phyloP scores from a whole-genome alignment of 305 asterid genomes.

The Fraxinus sp. region DNA sequence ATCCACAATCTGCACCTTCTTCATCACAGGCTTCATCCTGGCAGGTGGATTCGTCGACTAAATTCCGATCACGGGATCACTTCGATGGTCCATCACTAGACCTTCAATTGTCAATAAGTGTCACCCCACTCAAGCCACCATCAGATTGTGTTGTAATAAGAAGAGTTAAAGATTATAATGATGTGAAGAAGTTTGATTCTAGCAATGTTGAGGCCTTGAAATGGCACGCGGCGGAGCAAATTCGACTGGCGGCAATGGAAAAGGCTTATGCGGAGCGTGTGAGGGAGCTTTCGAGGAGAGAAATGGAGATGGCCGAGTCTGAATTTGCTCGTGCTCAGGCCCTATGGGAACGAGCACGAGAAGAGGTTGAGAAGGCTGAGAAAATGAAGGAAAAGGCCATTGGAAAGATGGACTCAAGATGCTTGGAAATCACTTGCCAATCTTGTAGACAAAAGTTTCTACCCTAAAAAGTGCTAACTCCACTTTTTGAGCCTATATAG shows the following conservation, averaged over 20 bases:
- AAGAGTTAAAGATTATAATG: constrained; percentile 24
- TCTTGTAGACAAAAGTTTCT: constrained; percentile 73
- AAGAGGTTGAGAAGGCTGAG: constrained; percentile 69
- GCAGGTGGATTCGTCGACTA: constrained; percentile 25
- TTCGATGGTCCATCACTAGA: constrained; percentile 47
- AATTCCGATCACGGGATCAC: constrained; percentile 11
- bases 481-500: not conserved
- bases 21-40: constrained; percentile 30
- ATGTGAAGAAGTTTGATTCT: constrained; percentile 5
- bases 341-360: constrained; percentile 73
- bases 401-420: constrained; percentile 27
- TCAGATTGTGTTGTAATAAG: constrained; percentile 26
- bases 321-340: constrained; percentile 64
- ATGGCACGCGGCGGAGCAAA: constrained; percentile 83
- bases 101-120: constrained; percentile 49
- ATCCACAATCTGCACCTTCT: constrained; percentile 23
- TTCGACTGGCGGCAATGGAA: constrained; percentile 69
- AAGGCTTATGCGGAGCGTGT: constrained; percentile 73
- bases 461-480: constrained; percentile 26
- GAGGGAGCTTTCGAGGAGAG: constrained; percentile 70
- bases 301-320: constrained; percentile 76
- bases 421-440: constrained; percentile 75
- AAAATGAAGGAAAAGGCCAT: constrained; percentile 53
- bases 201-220: constrained; percentile 46
- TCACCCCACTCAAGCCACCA: constrained; percentile 34